Percentiles rank a stretch among this genome's conserved stretches.
Evolutionary conservation across 164 flowering plant species (phyloP).

Genomic region (Piper longum): DNA sequence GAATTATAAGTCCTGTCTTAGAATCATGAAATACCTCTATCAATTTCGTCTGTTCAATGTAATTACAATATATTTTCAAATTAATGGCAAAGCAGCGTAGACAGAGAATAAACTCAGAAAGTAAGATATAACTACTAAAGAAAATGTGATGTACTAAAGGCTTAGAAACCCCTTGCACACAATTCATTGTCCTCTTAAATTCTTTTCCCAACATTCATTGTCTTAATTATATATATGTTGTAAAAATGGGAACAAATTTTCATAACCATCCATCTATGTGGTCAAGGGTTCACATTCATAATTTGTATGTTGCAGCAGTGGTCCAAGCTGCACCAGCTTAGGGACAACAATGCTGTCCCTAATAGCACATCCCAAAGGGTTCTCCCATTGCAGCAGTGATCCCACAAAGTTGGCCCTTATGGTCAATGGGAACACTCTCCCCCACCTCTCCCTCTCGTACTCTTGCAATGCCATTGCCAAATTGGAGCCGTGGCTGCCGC

Average conservation of each 20-base stretch:
- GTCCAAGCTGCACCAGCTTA: slow-evolving; percentile 60
- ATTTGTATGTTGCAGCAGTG: slow-evolving; percentile 79
- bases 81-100: too few species aligned
- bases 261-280: background rate
- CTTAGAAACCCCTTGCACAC: background rate
- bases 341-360: slow-evolving; percentile 65
- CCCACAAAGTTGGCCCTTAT: slow-evolving; percentile 69
- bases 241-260: background rate
- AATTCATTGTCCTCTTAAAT: background rate
- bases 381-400: slow-evolving; percentile 62
- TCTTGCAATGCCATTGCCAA: slow-evolving; percentile 42
- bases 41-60: too few species aligned
- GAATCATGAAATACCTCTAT: too few species aligned
- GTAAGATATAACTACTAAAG: background rate
- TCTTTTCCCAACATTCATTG: background rate
- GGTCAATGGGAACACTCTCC: slow-evolving; percentile 59
- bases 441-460: slow-evolving; percentile 66
- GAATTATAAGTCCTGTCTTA: too few species aligned
- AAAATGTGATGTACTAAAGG: background rate
- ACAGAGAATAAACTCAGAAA: background rate
- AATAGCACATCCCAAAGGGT: slow-evolving; percentile 49
- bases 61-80: too few species aligned
- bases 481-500: slow-evolving; percentile 4
- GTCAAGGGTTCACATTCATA: slow-evolving; percentile 47
- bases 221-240: background rate